Evolutionary conservation across 1,284 basidiomycete species (phyloP), one percentile per base, ranked within the genome.

Genomic region (Gymnopus androsaceus): DNA sequence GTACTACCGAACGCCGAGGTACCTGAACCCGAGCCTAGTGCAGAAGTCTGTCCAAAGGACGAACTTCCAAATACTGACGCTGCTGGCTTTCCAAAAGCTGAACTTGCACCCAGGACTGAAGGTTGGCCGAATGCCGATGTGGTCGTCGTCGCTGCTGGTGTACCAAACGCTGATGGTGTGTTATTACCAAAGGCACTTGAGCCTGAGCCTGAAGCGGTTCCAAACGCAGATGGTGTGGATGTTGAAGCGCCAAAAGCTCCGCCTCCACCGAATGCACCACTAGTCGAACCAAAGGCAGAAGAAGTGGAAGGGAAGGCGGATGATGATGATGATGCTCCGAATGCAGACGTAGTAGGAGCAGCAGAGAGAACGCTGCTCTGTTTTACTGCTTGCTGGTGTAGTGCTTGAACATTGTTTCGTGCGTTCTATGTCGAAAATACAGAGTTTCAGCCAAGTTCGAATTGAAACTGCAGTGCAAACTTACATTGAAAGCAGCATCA

Each of bases 321-420:
- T 12, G 64, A 55, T 3, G 69, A 59, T 19, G 54, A 44, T n/a
- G 55, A 42, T 15, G 46, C 12, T 6, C 62, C 63, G 55, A 63
- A 63, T 12, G 65, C 58, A 37, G 67, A 64, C 14, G 55, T 8
- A 4, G 50, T 33, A 25, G 56, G 11, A 28, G 40, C 34, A 37
- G 59, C 55, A 44, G 57, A 59, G 9, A 34, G 40, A 27, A 47
- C 41, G 9, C 30, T 54, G 49, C 70, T 76, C 57, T 75, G 72
- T 56, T 75, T 75, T 15, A 71, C 60, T 1, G 87, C 86, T 59
- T 81, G 77, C 12, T 84, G 76, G 54, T 77, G 82, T 1, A 78
- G 72, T 61, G 81, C 75, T 51, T 67, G 67, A 3, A 79, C 59
- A 59, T 85, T 84, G 17, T 66, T 68, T 15, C 77, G 73, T 1